Evolutionary conservation across 768 basidiomycete species (phyloP), one percentile per base, ranked within the genome.

Genomic region (Xerocomellus intermedius): DNA sequence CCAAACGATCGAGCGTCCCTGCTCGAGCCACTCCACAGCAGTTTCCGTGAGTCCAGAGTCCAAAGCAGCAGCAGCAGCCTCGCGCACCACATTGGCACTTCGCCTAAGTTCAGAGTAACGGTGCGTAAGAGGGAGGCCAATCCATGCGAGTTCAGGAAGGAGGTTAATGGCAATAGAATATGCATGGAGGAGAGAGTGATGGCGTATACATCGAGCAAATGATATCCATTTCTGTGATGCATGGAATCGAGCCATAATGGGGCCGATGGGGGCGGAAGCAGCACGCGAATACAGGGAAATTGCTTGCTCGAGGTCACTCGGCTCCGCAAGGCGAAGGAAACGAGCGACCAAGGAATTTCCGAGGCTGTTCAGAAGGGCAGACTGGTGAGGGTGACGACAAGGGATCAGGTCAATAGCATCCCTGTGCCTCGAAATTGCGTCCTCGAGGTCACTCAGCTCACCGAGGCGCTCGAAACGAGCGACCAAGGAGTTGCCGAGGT

Each of bases 61-160:
- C 47, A 65, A 43, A 13, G 66, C 61, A 17, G 55, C 55, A 4
- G 66, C 65, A 0, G 65, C 66, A 1, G 63, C 66, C 4, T 62
- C 63, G 17, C 64, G 52, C 2, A 58, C 65, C 5, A 67, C 35
- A 50, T 42, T 56, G 16, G 50, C 57, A 13, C 51, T 33, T 50
- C 5, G 36, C 12, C 9, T n/a, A 24, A 67, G 54, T n/a, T 53
- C 49, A 26, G 47, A 45, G 17, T 60, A 60, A 28, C 67, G 67
- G 17, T 44, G 37, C 14, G 30, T n/a, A 14, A 67, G 43, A 24
- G 64, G 47, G 14, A 59, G 50, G 13, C 61, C 66, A 7, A 55
- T 39, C 56, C 52, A 58, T 14, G 56, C 56, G 13, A 57, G 35
- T 28, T 57, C 35, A 36, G 66, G 66, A 8, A 67, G 54, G 30